Conservation (phyloP, 2,329 filamentous ascomycete genomes). For the Botrytis cinerea region DNA sequence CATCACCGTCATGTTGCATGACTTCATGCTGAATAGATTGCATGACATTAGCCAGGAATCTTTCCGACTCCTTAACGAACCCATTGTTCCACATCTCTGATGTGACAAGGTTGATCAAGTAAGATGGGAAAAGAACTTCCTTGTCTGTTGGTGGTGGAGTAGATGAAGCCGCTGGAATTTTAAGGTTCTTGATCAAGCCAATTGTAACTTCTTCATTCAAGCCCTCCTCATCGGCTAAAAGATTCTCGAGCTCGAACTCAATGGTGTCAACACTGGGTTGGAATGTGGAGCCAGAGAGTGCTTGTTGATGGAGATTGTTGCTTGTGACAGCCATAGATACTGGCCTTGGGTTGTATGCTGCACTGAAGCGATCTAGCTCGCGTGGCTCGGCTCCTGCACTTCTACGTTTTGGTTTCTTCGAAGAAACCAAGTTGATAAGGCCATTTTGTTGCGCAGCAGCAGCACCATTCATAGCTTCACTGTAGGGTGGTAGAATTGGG, state of each 20-base stretch:
- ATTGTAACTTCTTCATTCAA: conserved; percentile 97
- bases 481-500: conserved; percentile 67
- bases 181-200: conserved; percentile 93
- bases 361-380: conserved; percentile 86
- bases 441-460: conserved; percentile 62
- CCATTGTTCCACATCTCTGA: conserved; percentile 99
- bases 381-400: conserved; percentile 86
- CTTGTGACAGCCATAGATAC: conserved; percentile 89
- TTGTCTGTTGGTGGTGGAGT: conserved; percentile 94
- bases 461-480: conserved; percentile 66
- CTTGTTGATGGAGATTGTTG: conserved; percentile 65
- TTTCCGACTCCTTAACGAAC: conserved; percentile 98
- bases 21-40: conserved; percentile 99
- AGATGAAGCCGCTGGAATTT: conserved; percentile 86
- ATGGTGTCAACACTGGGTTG: conserved; percentile 84
- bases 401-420: conserved; percentile 94
- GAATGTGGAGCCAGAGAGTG: conserved; percentile 73
- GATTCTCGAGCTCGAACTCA: conserved; percentile 89
- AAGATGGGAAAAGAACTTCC: conserved; percentile 97
- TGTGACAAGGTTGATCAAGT: conserved; percentile 97
- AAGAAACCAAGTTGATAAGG: conserved; percentile 93
- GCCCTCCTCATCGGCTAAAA: conserved; percentile 92
- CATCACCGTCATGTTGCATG: conserved; percentile 97
- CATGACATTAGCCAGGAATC: conserved; percentile 99
- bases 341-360: conserved; percentile 88